Evolutionary conservation across 2,329 filamentous ascomycete genomes (phyloP).

Genomic region (Calonectria fujianensis): DNA sequence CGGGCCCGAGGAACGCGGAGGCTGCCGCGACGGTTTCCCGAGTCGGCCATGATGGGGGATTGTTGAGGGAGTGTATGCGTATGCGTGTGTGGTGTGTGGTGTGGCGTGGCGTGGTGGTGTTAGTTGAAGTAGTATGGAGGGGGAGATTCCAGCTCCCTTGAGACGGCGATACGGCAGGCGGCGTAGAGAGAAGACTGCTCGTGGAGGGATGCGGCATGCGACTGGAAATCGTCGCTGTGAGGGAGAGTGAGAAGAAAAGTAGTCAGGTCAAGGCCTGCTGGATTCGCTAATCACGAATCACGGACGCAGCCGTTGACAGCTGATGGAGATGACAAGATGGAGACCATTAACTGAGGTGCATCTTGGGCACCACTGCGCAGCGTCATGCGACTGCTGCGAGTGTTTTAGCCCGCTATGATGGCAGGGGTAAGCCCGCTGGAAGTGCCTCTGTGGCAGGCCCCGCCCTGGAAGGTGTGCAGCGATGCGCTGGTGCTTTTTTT

Average conservation of each 20-base stretch:
- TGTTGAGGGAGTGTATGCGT: background rate
- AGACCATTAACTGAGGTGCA: constrained; percentile 44
- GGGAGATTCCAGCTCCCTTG: constrained; percentile 35
- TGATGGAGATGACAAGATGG: constrained; percentile 40
- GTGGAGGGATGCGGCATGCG: background rate
- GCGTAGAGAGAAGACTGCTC: constrained; percentile 12
- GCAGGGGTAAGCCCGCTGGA: constrained; percentile 27
- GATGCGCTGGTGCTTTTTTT: constrained; percentile 12
- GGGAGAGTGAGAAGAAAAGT: background rate
- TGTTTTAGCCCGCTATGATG: constrained; percentile 6
- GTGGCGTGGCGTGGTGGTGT: constrained; percentile 32
- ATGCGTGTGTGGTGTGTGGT: constrained; percentile 19
- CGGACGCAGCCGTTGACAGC: constrained; percentile 35
- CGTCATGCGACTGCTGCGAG: constrained; percentile 20
- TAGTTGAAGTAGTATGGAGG: constrained; percentile 11
- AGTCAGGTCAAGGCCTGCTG: constrained; percentile 33
- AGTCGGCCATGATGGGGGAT: constrained; percentile 52
- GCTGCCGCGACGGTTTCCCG: constrained; percentile 52
- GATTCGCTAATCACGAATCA: constrained; percentile 55
- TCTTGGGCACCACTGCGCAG: constrained; percentile 6
- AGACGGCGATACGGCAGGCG: background rate
- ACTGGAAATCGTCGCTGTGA: background rate
- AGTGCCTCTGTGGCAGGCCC: constrained; percentile 19
- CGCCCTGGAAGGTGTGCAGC: background rate
- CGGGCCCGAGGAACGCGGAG: constrained; percentile 56